A percentile compares a stretch with the other conserved stretches of the same genome.
These are phyloP conservation scores for Millerozyma miso DNA, from an alignment of 805 yeast species.

Conservation along the genomic window DNA sequence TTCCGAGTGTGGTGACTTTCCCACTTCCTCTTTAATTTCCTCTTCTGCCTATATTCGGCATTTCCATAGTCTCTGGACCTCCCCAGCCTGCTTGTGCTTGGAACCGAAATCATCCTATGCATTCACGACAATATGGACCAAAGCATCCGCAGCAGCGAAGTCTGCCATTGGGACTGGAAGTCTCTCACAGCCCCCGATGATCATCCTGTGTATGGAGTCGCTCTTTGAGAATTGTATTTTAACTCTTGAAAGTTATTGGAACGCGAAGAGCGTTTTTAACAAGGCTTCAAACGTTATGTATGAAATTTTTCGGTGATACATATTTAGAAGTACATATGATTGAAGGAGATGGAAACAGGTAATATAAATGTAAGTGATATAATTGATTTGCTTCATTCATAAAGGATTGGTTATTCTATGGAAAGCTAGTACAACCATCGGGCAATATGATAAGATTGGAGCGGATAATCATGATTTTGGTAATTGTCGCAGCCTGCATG, in stretches of 20 bases:
- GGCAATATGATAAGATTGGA: constrained; percentile 1
- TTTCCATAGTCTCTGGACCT: not conserved
- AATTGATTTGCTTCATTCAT: not conserved
- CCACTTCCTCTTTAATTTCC: not conserved
- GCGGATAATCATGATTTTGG: not conserved
- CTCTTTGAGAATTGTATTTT: not conserved
- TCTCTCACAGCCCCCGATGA: not conserved
- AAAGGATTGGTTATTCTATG: not conserved
- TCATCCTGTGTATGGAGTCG: not conserved
- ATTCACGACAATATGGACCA: not conserved
- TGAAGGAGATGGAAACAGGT: not conserved
- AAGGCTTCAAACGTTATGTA: not conserved
- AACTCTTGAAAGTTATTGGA: not conserved
- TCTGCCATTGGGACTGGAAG: not conserved
- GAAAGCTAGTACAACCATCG: not conserved
- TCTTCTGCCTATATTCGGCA: not conserved
- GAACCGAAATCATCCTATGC: not conserved
- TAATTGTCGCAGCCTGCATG: not conserved
- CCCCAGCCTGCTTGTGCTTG: not conserved
- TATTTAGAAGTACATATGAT: not conserved
- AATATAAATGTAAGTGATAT: not conserved
- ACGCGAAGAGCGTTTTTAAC: not conserved
- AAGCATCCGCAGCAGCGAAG: not conserved
- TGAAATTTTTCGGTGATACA: not conserved
- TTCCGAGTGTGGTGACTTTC: not conserved